These are phyloP conservation scores for Euphrasia confusa DNA, from an alignment of 257 asterid genomes.

Conservation along the genomic window DNA sequence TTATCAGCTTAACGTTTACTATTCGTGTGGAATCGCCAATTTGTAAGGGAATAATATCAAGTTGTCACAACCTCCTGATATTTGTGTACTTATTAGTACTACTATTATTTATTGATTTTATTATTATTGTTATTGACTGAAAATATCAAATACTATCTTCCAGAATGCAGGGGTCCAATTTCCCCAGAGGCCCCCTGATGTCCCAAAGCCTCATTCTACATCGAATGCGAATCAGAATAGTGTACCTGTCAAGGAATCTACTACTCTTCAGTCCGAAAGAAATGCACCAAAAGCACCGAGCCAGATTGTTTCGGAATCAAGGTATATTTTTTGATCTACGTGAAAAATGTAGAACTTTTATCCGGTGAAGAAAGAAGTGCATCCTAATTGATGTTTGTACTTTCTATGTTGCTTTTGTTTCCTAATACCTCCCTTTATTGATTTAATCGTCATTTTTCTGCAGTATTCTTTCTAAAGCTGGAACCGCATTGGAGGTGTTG, in stretches of 20 bases:
- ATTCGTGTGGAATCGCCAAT: constrained; percentile 14
- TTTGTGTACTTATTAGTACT: background rate
- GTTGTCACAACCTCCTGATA: background rate
- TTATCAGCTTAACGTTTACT: constrained; percentile 10
- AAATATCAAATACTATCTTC: constrained; percentile 26
- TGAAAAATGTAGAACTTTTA: background rate
- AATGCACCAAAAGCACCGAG: constrained; percentile 40
- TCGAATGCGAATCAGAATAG: constrained; percentile 34
- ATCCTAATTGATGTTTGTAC: background rate
- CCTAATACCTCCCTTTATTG: constrained; percentile 3
- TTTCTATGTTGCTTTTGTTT: constrained; percentile 10
- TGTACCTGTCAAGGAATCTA: constrained; percentile 34
- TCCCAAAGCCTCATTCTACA: constrained; percentile 39
- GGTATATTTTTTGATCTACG: constrained; percentile 40
- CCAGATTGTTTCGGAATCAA: constrained; percentile 50
- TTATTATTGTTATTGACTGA: background rate
- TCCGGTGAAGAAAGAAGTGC: background rate
- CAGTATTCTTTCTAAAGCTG: constrained; percentile 90
- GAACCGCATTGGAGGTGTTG: constrained; percentile 80
- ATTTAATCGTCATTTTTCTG: constrained; percentile 14
- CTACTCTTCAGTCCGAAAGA: constrained; percentile 42
- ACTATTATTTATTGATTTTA: background rate
- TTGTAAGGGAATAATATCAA: background rate
- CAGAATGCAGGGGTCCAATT: constrained; percentile 96
- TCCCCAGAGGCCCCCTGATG: constrained; percentile 54